Conservation (phyloP, 1,284 basidiomycete genomes). For the Tylopilus microsporus region DNA sequence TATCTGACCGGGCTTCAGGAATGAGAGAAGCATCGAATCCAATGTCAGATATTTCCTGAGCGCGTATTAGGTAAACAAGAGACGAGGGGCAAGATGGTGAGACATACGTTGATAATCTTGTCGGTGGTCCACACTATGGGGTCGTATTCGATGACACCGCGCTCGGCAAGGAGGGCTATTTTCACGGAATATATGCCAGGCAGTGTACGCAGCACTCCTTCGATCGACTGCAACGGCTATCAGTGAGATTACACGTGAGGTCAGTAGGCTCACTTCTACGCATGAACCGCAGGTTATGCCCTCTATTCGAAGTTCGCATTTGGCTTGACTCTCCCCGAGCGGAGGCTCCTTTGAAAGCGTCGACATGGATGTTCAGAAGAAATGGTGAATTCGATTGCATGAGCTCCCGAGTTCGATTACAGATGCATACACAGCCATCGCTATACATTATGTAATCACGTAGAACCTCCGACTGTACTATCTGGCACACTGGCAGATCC, state of each 20-base stretch:
- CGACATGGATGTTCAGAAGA: slow-evolving; percentile 8
- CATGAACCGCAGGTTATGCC: slow-evolving; percentile 93
- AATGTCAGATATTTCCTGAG: slow-evolving; percentile 84
- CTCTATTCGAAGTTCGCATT: slow-evolving; percentile 73
- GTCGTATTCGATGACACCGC: slow-evolving; percentile 88
- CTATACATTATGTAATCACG: too few relatives aligned
- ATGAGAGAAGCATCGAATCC: slow-evolving; percentile 85
- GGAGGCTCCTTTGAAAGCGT: slow-evolving; percentile 16
- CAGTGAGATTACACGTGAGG: background rate
- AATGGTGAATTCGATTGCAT: too few relatives aligned
- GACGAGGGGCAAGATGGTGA: background rate
- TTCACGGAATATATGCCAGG: slow-evolving; percentile 83
- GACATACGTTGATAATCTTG: slow-evolving; percentile 69
- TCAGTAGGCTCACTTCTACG: slow-evolving; percentile 65
- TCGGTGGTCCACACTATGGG: slow-evolving; percentile 74
- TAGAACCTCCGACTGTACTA: too few relatives aligned
- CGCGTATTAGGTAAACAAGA: slow-evolving; percentile 12
- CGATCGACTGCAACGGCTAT: slow-evolving; percentile 67
- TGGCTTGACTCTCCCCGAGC: slow-evolving; percentile 28
- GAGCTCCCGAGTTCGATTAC: background rate
- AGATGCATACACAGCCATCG: background rate
- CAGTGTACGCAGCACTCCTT: slow-evolving; percentile 81
- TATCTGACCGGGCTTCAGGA: slow-evolving; percentile 57
- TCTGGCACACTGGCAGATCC: background rate
- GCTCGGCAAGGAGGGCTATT: slow-evolving; percentile 91